Evolutionary conservation across 2,329 filamentous ascomycete genomes (phyloP), one percentile per base, ranked within the genome.

Genomic region (Aureobasidium sp.): DNA sequence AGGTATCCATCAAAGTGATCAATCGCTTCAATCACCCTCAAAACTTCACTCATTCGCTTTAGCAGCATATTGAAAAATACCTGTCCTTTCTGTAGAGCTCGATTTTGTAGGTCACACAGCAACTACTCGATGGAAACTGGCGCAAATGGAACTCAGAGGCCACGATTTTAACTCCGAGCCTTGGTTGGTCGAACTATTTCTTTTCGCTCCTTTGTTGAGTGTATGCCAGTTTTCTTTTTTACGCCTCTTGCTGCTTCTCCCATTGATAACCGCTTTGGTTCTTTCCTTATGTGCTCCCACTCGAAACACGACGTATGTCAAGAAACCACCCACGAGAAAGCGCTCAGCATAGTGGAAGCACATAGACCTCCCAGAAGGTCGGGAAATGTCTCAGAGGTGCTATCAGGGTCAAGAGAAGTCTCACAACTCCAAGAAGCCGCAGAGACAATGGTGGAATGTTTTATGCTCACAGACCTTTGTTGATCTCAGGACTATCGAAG

Each of bases 161-260:
- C 9, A 15, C 34, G 29, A 34, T 29, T 36, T 22, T 17, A 9
- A 51, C 47, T 51, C 47, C 5, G 7, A 34, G 8, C 29, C 27
- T 51, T 34, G 47, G 47, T 36, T 51, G 47, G 47, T 51, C 47
- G 47, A 51, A 29, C 20, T 51, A 29, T 51, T 51, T 51, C n/a
- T 20, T 51, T 51, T 51, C 22, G 47, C 47, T 51, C 25, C 12
- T 34, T 34, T 11, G 3, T 34, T 11, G 9, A 12, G 8, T 34
- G 31, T 9, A 11, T 34, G 31, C 3, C 31, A 34, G 8, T 34
- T 34, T 34, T 12, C 31, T 34, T 9, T 11, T 31, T 5, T 7
- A n/a, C 14, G 14, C 11, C 14, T 44, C 41, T 22, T 17, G 20
- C 20, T 22, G 8, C 4, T 1, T 42, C 9, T 22, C 8, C 20